A percentile compares a stretch with the other conserved stretches of the same genome.
These are phyloP conservation scores for Yueomyces sp. DNA, from an alignment of 805 yeast genomes.

Conservation along the genomic window DNA sequence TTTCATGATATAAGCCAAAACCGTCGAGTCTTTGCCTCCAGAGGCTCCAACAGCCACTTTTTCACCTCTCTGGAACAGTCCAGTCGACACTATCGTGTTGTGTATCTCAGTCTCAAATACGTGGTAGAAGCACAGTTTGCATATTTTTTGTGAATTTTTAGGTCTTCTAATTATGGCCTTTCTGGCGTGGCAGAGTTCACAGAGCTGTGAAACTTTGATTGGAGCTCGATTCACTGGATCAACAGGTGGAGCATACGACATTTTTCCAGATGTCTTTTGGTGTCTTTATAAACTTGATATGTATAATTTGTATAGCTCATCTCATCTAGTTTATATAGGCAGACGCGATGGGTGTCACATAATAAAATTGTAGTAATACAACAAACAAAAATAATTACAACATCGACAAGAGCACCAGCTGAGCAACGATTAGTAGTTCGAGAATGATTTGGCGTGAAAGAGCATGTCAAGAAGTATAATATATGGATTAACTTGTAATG, in stretches of 20 bases:
- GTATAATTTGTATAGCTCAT: no score
- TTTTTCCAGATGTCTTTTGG: neutral
- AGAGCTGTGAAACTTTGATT: slow-evolving; percentile 33
- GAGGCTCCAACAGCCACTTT: slow-evolving; percentile 94
- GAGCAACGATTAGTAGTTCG: no score
- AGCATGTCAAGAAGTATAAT: no score
- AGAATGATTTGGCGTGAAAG: no score
- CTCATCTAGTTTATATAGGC: no score
- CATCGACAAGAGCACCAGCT: no score
- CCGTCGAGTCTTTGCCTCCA: slow-evolving; percentile 98
- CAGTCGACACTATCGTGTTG: slow-evolving; percentile 61
- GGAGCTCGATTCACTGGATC: slow-evolving; percentile 20
- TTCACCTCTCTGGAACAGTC: slow-evolving; percentile 70
- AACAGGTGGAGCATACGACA: slow-evolving; percentile 13
- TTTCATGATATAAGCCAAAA: slow-evolving; percentile 76
- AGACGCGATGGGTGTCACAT: no score
- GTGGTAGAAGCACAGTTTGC: slow-evolving; percentile 78
- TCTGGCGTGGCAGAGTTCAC: slow-evolving; percentile 73
- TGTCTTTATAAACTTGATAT: no score
- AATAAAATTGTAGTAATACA: no score
- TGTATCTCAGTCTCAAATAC: slow-evolving; percentile 95
- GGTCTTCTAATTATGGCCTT: slow-evolving; percentile 88
- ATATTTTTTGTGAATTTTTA: slow-evolving; percentile 76
- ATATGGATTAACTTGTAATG: no score
- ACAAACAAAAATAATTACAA: no score